Evolutionary conservation across 371 early-diverging fungal genomes (phyloP), one percentile per base, ranked within the genome.

Genomic region (Zychaea mexicana): DNA sequence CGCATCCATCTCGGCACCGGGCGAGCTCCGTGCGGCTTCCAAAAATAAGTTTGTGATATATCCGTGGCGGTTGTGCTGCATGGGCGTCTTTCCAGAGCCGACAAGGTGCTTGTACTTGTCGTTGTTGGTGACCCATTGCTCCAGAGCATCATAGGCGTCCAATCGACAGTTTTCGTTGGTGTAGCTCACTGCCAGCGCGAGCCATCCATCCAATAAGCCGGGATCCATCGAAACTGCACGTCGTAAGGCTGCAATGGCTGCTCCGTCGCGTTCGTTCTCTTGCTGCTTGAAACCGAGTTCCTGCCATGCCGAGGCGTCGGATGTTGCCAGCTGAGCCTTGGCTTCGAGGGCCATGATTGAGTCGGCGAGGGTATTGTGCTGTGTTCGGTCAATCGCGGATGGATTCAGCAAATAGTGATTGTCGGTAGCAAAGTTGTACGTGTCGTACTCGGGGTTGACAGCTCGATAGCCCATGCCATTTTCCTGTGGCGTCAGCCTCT

Each of bases 311-410:
- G 72, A 68, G 0, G 96, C 93, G 75, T 97, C 90, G 8, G 81
- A 70, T 1, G 93, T 90, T 45, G 92, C 84, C 53, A 87, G 75
- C 69, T 95, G 92, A 9, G 96, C 91, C n/a, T 88, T 86, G 2
- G 97, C 96, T 77, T 98, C 99, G 5, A 96, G 84, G 1, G 96
- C 95, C 53, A 97, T 77, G 32, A 96, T 94, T 1, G 94, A 85
- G 47, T 96, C 96, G 8, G 91, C 81, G 3, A 98, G 82, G 33
- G 86, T 79, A n/a, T 81, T 79, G 53, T 82, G 76, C 7, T 84
- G 72, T 19, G 68, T 69, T 7, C 68, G 71, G 10, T 85, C 73
- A 49, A 88, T 76, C 10, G 73, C 73, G 22, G 73, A 62, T 19
- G 79, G 79, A 32, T 72, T 52, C 9, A 74, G 54, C 17, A 92